Percentiles rank a stretch among this genome's conserved stretches.
Evolutionary conservation across 2,329 filamentous ascomycete genomes (phyloP).

Genomic region (Aspergillus versicolor): DNA sequence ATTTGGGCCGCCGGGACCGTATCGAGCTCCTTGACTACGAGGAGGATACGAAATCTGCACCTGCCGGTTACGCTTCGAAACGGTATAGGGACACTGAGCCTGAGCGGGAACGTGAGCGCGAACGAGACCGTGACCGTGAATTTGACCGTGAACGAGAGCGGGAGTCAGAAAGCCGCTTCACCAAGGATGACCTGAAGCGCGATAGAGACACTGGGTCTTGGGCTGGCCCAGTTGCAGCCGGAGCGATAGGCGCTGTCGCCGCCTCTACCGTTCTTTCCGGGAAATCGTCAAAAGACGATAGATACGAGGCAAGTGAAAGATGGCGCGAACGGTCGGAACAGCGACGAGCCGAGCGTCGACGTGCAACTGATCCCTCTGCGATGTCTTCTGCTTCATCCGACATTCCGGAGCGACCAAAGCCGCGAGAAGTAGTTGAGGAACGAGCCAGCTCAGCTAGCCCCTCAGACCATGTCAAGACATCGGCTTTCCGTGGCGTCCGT

Average conservation of each 20-base stretch:
- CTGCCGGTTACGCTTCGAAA: constrained; percentile 18
- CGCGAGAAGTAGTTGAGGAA: constrained; percentile 20
- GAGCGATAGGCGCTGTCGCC: constrained; percentile 50
- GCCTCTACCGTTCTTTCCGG: constrained; percentile 44
- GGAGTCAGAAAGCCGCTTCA: not conserved
- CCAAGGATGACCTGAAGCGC: constrained; percentile 13
- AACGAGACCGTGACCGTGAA: not conserved
- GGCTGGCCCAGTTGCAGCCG: constrained; percentile 46
- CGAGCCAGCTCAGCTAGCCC: constrained; percentile 14
- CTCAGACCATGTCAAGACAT: constrained; percentile 23
- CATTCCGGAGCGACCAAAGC: constrained; percentile 22
- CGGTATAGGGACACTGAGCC: constrained; percentile 19
- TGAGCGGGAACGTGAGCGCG: not conserved
- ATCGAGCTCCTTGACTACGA: constrained; percentile 31
- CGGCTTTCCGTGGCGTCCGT: constrained; percentile 28
- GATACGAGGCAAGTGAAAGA: constrained; percentile 31
- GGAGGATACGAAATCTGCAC: constrained; percentile 21
- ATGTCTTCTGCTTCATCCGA: constrained; percentile 24
- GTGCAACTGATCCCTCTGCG: constrained; percentile 19
- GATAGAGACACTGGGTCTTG: constrained; percentile 33
- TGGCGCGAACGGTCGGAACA: constrained; percentile 39
- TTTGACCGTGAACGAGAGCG: constrained; percentile 13
- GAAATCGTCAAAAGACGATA: constrained; percentile 27
- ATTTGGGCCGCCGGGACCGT: constrained; percentile 19
- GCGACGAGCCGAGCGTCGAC: constrained; percentile 41